These are phyloP conservation scores for Endothia cerciana DNA, from an alignment of 2,329 filamentous ascomycete genomes.

Conservation along the genomic window DNA sequence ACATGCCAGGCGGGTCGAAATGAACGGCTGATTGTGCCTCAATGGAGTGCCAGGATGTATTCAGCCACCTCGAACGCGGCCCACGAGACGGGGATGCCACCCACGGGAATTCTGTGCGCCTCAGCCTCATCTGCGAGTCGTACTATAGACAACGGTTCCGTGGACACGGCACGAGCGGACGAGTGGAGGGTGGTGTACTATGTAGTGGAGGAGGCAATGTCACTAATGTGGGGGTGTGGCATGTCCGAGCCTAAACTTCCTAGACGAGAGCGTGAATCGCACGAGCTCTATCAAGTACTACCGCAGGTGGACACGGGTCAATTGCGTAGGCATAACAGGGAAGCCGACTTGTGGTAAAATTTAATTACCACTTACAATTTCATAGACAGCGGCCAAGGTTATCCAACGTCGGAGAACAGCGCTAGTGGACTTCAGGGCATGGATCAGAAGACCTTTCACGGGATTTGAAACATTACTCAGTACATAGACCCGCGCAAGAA, in stretches of 20 bases:
- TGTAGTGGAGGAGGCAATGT: background rate
- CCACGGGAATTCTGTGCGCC: background rate
- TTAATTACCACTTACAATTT: slow-evolving; percentile 2
- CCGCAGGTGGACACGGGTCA: background rate
- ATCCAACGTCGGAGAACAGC: background rate
- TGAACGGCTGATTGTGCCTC: no score
- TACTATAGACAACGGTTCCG: background rate
- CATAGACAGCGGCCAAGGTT: background rate
- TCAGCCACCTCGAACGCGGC: background rate
- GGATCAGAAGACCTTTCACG: background rate
- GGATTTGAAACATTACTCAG: slow-evolving; percentile 5
- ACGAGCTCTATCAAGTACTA: background rate
- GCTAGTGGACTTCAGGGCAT: background rate
- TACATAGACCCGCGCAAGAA: background rate
- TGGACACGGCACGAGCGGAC: background rate
- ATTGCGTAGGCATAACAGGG: background rate
- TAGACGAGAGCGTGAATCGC: slow-evolving; percentile 4
- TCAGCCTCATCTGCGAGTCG: background rate
- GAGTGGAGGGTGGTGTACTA: background rate
- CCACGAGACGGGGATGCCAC: background rate
- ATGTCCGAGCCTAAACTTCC: background rate
- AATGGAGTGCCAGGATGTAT: background rate
- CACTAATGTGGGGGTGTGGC: background rate
- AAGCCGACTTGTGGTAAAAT: background rate
- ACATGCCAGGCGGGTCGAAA: no score